Evolutionary conservation across 495 filamentous ascomycete genomes (phyloP).

Genomic region (Penicillium psychrofluorescens): DNA sequence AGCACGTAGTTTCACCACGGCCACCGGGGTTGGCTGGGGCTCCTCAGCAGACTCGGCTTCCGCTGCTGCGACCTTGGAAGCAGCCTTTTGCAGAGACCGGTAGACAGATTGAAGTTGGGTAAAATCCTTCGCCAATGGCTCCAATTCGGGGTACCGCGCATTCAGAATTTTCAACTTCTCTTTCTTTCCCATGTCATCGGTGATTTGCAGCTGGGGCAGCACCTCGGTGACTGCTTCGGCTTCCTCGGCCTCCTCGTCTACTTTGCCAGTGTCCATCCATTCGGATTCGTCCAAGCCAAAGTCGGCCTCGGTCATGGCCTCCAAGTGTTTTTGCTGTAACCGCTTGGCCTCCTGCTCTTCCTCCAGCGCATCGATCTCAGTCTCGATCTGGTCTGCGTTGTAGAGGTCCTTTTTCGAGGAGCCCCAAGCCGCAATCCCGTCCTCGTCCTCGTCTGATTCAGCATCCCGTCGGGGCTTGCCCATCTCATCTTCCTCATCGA

Average conservation of each 20-base stretch:
- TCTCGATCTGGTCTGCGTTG: conserved; percentile 81
- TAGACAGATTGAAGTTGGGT: conserved; percentile 61
- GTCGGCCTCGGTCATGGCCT: conserved; percentile 80
- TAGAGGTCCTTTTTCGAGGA: conserved; percentile 87
- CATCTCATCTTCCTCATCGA: conserved; percentile 15
- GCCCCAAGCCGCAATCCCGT: conserved; percentile 77
- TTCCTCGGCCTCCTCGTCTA: conserved; percentile 28
- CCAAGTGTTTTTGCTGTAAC: conserved; percentile 80
- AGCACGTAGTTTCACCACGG: conserved; percentile 66
- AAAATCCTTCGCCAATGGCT: conserved; percentile 75
- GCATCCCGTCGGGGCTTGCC: conserved; percentile 13
- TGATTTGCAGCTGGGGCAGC: conserved; percentile 73
- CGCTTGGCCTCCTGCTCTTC: conserved; percentile 86
- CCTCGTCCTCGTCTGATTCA: conserved; percentile 53
- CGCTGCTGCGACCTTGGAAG: conserved; percentile 40
- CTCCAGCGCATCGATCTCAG: conserved; percentile 82
- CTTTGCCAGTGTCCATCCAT: conserved; percentile 54
- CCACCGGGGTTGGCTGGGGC: conserved; percentile 30
- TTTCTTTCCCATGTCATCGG: conserved; percentile 65
- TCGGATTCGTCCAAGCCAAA: conserved; percentile 87
- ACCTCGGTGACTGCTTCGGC: conserved; percentile 67
- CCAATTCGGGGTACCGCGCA: conserved; percentile 84
- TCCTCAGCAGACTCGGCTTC: conserved; percentile 22
- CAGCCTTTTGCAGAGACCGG: conserved; percentile 46
- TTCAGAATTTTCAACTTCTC: conserved; percentile 72